Evolutionary conservation across 2,329 filamentous ascomycete species (phyloP).

Genomic region (Pseudonectria foliicola): DNA sequence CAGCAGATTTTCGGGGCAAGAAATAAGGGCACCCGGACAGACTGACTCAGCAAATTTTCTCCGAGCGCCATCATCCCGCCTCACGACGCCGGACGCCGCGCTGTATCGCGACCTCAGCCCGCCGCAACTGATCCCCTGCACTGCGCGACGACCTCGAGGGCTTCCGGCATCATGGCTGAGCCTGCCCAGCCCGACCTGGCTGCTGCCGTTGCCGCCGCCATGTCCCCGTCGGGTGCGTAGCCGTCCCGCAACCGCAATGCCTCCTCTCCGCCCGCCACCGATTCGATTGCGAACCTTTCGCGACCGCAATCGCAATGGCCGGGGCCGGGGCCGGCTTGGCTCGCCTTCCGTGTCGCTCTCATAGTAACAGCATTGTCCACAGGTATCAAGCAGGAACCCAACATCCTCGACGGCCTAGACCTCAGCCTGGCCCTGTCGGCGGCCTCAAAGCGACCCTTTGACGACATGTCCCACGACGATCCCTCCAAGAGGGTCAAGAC

Average conservation of each 20-base stretch:
- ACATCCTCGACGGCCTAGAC: conserved; percentile 28
- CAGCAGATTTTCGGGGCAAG: conserved; percentile 31
- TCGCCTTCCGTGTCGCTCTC: conserved; percentile 5
- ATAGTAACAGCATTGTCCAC: conserved; percentile 20
- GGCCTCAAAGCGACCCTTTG: conserved; percentile 31
- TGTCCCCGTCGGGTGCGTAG: conserved; percentile 30
- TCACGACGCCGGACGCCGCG: conserved; percentile 13
- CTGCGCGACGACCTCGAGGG: conserved; percentile 18
- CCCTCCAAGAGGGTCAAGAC: conserved; percentile 29
- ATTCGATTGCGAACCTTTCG: conserved; percentile 3
- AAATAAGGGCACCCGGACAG: conserved; percentile 31
- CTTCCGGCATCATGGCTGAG: conserved; percentile 34
- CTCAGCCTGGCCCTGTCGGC: conserved; percentile 29
- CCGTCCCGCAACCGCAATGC: conserved; percentile 5
- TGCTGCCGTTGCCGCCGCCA: conserved; percentile 23
- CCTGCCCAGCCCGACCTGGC: conserved; percentile 30
- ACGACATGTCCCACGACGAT: conserved; percentile 23
- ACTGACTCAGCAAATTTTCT: conserved; percentile 39
- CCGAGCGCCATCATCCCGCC: conserved; percentile 26
- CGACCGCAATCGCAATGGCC: too few relatives aligned
- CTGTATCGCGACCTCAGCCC: conserved; percentile 13
- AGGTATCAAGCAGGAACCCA: conserved; percentile 34
- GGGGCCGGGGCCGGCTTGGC: too few relatives aligned
- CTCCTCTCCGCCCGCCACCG: conserved; percentile 6
- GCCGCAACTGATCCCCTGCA: conserved; percentile 13